Evolutionary conservation across 495 filamentous ascomycete species (phyloP).

Genomic region (Hypoxylon fragiforme): DNA sequence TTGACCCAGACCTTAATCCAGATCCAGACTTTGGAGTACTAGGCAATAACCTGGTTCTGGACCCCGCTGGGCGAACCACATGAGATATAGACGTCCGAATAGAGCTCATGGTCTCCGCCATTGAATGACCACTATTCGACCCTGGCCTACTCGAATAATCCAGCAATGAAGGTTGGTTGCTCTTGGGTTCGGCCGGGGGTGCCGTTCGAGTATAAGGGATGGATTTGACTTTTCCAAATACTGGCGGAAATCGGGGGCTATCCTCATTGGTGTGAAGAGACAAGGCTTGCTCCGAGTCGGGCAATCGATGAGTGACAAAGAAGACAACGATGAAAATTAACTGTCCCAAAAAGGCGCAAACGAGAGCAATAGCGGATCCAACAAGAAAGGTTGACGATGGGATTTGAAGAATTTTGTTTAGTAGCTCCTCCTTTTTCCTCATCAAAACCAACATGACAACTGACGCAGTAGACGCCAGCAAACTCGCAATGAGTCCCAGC

Average conservation of each 20-base stretch:
- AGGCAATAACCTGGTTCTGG: slow-evolving; percentile 51
- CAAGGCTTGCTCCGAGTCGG: slow-evolving; percentile 24
- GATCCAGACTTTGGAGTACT: slow-evolving; percentile 26
- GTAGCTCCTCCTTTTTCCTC: slow-evolving; percentile 33
- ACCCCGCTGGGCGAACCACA: slow-evolving; percentile 53
- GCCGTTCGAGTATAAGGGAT: slow-evolving; percentile 51
- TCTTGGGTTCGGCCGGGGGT: slow-evolving; percentile 23
- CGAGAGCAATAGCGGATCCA: slow-evolving; percentile 45
- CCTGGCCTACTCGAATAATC: slow-evolving; percentile 42
- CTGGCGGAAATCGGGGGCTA: slow-evolving; percentile 24
- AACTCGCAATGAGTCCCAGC: slow-evolving; percentile 38
- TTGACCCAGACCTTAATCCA: slow-evolving; percentile 40
- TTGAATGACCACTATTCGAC: slow-evolving; percentile 46
- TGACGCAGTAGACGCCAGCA: slow-evolving; percentile 45
- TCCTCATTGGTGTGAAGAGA: slow-evolving; percentile 40
- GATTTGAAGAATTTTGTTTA: slow-evolving; percentile 38
- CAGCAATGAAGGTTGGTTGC: slow-evolving; percentile 32
- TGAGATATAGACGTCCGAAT: slow-evolving; percentile 57
- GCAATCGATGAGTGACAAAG: slow-evolving; percentile 37
- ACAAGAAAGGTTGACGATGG: slow-evolving; percentile 38
- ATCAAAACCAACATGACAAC: slow-evolving; percentile 44
- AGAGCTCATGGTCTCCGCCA: slow-evolving; percentile 55
- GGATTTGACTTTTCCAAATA: slow-evolving; percentile 48
- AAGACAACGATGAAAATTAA: slow-evolving; percentile 45
- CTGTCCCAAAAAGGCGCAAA: slow-evolving; percentile 45